These are phyloP conservation scores for Boletellus sp. DNA, from an alignment of 768 basidiomycete genomes.

Conservation along the genomic window DNA sequence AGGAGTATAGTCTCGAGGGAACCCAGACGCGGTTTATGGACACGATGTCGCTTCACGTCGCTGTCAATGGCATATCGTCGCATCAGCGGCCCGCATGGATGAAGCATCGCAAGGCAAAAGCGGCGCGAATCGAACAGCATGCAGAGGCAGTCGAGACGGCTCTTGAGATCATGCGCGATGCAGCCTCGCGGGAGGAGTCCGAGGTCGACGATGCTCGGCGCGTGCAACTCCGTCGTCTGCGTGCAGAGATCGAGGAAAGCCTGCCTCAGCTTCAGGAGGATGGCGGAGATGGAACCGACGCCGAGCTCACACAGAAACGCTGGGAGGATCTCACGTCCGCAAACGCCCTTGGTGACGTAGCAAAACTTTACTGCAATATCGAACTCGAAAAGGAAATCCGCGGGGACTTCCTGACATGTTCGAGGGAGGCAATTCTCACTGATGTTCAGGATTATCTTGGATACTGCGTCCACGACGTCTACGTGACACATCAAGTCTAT, in stretches of 20 bases:
- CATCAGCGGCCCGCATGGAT: constrained; percentile 94
- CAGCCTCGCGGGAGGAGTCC: constrained; percentile 31
- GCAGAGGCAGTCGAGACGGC: constrained; percentile 64
- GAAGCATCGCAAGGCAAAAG: constrained; percentile 73
- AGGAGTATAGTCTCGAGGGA: constrained; percentile 73
- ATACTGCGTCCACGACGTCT: constrained; percentile 86
- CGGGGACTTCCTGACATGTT: constrained; percentile 68
- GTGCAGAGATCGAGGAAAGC: constrained; percentile 39
- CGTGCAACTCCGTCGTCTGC: constrained; percentile 38
- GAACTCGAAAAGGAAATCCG: constrained; percentile 74
- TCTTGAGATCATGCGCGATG: constrained; percentile 47
- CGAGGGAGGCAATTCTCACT: constrained; percentile 60
- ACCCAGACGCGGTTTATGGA: constrained; percentile 83
- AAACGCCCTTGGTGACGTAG: constrained; percentile 91
- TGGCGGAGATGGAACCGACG: constrained; percentile 39
- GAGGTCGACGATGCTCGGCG: constrained; percentile 40
- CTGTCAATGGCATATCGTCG: constrained; percentile 90
- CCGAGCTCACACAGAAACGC: constrained; percentile 47
- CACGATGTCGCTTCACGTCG: constrained; percentile 93
- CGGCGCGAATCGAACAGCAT: constrained; percentile 48
- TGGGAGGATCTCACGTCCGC: constrained; percentile 95
- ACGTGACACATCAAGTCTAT: constrained; percentile 81
- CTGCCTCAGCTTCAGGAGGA: constrained; percentile 35
- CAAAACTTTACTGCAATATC: constrained; percentile 82
- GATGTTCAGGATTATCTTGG: constrained; percentile 69